A percentile compares a stretch with the other conserved stretches of the same genome.
These are phyloP conservation scores for Candida multigemmis DNA, from an alignment of 805 yeast species.

Conservation along the genomic window DNA sequence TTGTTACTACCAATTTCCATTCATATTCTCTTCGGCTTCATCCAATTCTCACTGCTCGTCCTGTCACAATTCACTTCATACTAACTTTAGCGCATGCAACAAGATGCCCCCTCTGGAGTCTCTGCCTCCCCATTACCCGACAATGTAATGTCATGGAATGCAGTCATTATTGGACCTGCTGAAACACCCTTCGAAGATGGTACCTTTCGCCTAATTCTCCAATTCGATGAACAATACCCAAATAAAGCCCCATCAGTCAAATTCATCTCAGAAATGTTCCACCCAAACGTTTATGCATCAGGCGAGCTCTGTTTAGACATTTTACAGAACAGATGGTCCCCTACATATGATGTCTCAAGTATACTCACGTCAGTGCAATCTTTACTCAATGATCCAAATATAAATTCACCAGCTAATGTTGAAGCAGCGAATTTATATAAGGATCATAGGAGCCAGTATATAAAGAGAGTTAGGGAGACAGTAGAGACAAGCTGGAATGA, in stretches of 20 bases:
- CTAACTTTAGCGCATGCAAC: constrained; percentile 72
- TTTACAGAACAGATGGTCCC: constrained; percentile 95
- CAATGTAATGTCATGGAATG: constrained; percentile 95
- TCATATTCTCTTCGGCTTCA: too few species aligned
- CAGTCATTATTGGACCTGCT: constrained; percentile 94
- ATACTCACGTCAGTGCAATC: constrained; percentile 90
- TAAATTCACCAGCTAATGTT: constrained; percentile 93
- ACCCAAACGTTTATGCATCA: constrained; percentile 91
- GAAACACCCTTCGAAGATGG: constrained; percentile 99
- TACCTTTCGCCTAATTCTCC: constrained; percentile 76
- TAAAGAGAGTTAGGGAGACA: constrained; percentile 85
- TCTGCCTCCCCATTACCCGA: constrained; percentile 96
- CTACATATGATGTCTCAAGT: constrained; percentile 95
- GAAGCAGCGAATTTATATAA: constrained; percentile 94
- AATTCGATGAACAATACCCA: constrained; percentile 95
- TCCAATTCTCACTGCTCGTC: too few species aligned
- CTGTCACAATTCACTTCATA: constrained; percentile 1
- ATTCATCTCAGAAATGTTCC: constrained; percentile 91
- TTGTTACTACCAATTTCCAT: too few species aligned
- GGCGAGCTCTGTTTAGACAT: constrained; percentile 96
- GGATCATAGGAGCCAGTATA: constrained; percentile 90
- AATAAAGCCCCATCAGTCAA: constrained; percentile 93
- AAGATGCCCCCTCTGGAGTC: constrained; percentile 96
- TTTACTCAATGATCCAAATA: constrained; percentile 90
- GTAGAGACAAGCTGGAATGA: constrained; percentile 94